Evolutionary conservation across 2,329 filamentous ascomycete species (phyloP).

Genomic region (Fusarium euwallaceae): DNA sequence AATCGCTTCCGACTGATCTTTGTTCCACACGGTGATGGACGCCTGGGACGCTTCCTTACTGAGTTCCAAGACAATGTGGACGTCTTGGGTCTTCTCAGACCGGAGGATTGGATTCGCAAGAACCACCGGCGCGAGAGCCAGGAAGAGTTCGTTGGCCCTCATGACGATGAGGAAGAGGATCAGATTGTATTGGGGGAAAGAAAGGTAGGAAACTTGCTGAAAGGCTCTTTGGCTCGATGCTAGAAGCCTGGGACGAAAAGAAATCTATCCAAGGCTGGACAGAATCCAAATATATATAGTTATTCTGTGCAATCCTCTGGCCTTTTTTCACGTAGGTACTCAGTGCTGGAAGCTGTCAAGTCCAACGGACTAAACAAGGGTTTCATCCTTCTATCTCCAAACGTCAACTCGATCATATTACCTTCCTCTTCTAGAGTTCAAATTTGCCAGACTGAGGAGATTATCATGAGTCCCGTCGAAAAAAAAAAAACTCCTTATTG

Average conservation of each 20-base stretch:
- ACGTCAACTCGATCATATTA: background rate
- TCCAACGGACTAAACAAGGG: background rate
- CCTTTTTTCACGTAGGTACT: background rate
- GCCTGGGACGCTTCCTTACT: background rate
- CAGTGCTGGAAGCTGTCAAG: background rate
- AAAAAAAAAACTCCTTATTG: background rate
- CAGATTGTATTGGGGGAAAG: background rate
- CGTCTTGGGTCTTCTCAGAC: background rate
- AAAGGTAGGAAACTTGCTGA: background rate
- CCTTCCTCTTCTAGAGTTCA: background rate
- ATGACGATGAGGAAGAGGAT: background rate
- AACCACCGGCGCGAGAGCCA: background rate
- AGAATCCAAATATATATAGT: background rate
- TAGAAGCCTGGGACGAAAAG: background rate
- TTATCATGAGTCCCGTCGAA: background rate
- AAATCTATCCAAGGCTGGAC: background rate
- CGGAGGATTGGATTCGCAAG: background rate
- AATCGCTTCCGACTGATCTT: background rate
- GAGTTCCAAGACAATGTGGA: background rate
- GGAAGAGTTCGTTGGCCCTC: background rate
- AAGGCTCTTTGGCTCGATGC: background rate
- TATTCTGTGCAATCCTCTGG: background rate
- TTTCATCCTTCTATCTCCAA: background rate
- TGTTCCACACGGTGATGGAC: background rate
- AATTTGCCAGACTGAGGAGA: background rate